Percentiles rank a stretch among this genome's conserved stretches.
phyloP scores from a whole-genome alignment of 768 basidiomycete species.

The Lactarius akahatsu region DNA sequence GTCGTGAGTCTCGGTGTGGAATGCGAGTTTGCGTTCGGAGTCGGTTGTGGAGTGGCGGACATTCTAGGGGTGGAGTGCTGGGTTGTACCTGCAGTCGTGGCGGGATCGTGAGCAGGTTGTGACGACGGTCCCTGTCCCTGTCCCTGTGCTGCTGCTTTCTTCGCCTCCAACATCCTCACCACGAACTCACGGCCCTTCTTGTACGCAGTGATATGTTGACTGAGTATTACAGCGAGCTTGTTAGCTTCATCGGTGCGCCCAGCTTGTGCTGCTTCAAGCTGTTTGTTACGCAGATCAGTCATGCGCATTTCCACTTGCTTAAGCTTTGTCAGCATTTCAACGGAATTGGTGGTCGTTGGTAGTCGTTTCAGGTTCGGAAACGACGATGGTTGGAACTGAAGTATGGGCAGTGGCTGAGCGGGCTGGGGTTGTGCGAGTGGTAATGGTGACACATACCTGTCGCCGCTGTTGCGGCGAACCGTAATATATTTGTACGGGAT shows the following conservation, averaged over 20 bases:
- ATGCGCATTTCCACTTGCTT: constrained; percentile 19
- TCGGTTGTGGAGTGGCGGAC: constrained; percentile 12
- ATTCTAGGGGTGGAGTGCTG: constrained; percentile 17
- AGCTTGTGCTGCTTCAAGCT: not conserved
- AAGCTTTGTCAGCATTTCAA: constrained; percentile 14
- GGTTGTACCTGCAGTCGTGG: not conserved
- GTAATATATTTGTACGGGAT: constrained; percentile 28
- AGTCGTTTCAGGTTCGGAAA: constrained; percentile 7
- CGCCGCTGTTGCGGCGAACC: no score
- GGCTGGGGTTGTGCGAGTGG: no score
- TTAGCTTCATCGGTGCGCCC: constrained; percentile 16
- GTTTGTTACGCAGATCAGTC: constrained; percentile 3
- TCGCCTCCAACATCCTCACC: constrained; percentile 1
- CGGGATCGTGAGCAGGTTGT: constrained; percentile 7
- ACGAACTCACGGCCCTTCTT: constrained; percentile 13
- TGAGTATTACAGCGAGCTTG: not conserved
- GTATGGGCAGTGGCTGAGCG: constrained; percentile 4
- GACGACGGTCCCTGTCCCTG: constrained; percentile 18
- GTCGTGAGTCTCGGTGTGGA: constrained; percentile 18
- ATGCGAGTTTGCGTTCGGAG: constrained; percentile 10
- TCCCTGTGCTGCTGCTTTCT: constrained; percentile 1
- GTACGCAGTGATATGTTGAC: constrained; percentile 2
- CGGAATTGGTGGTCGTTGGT: constrained; percentile 5
- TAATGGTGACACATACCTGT: no score
- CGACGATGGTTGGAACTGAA: constrained; percentile 4